phyloP scores from a whole-genome alignment of 306 rosid species.

The Benincasa hispida region DNA sequence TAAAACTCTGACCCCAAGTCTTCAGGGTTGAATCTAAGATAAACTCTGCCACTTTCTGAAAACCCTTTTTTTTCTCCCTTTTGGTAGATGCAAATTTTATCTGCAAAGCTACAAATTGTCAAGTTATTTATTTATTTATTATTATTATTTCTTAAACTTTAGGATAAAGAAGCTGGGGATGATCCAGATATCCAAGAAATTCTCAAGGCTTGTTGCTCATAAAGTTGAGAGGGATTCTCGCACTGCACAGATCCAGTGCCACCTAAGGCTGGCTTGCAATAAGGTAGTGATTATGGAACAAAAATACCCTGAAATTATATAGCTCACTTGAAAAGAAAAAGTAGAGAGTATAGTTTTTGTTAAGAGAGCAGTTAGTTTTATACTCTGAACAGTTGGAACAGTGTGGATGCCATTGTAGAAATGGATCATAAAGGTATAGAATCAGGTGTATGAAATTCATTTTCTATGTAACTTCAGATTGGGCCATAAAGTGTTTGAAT shows the following conservation, averaged over 20 bases:
- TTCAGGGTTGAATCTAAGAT: neutral
- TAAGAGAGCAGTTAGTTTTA: neutral
- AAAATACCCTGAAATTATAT: neutral
- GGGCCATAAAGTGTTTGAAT: neutral
- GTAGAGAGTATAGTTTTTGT: neutral
- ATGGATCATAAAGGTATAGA: neutral
- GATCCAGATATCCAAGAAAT: constrained; percentile 79
- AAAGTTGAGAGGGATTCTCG: neutral
- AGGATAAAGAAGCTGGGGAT: constrained; percentile 96
- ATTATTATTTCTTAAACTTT: neutral
- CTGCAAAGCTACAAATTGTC: neutral
- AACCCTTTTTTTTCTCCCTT: neutral
- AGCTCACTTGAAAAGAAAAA: neutral
- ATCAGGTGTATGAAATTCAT: neutral
- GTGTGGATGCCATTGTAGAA: neutral
- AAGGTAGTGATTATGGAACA: neutral
- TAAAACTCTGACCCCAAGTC: neutral
- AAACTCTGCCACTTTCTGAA: neutral
- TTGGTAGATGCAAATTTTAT: neutral
- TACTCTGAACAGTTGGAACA: neutral
- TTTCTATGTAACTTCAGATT: neutral
- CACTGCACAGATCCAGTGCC: neutral
- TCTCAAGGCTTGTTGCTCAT: constrained; percentile 49
- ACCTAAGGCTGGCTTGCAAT: neutral
- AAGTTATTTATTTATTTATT: neutral